Evolutionary conservation across 345 rosid species (phyloP).

Genomic region (Acer negundo): DNA sequence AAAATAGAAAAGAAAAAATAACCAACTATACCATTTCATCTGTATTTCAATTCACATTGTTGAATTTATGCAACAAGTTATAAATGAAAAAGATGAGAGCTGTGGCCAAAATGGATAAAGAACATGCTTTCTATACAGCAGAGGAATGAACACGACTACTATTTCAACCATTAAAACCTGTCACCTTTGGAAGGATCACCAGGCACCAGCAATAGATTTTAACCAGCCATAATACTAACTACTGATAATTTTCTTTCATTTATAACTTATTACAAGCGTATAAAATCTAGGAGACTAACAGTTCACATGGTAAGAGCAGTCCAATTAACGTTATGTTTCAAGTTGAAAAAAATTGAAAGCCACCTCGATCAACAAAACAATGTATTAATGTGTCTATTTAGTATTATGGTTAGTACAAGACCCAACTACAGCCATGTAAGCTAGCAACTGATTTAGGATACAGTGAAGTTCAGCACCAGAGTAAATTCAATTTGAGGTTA

Average conservation of each 20-base stretch:
- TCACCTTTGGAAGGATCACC: neutral
- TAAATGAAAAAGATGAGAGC: neutral
- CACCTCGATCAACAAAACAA: neutral
- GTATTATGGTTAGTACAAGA: too few species aligned
- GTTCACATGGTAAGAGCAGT: neutral
- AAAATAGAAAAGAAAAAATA: neutral
- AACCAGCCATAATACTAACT: neutral
- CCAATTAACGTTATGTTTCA: too few species aligned
- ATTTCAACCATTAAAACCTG: neutral
- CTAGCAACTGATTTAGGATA: neutral
- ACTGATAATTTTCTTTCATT: neutral
- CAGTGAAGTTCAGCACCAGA: conserved; percentile 8
- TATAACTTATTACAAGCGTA: neutral
- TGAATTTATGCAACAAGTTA: neutral
- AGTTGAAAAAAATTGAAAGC: neutral
- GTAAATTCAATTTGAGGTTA: neutral
- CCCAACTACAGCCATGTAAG: neutral
- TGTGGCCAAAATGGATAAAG: neutral
- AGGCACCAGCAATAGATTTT: neutral
- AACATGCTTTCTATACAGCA: neutral
- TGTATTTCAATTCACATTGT: neutral
- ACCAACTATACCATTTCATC: neutral
- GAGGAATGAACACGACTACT: neutral
- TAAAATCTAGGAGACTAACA: neutral
- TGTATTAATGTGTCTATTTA: neutral